phyloP scores from a whole-genome alignment of 2,329 filamentous ascomycete genomes.

The Periconia sp. region DNA sequence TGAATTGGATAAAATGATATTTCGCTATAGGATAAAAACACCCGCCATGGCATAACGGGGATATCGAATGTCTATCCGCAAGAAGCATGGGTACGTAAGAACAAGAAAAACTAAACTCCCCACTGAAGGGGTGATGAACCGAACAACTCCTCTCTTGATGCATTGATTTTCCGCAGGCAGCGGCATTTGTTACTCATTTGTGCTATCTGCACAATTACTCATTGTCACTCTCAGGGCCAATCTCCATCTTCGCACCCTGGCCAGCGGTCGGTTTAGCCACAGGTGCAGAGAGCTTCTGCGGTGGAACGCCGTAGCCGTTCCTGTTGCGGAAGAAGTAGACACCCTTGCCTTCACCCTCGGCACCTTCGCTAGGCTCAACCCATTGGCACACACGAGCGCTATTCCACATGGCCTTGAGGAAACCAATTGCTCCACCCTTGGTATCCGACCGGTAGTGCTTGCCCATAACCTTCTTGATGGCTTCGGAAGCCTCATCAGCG shows the following conservation, averaged over 20 bases:
- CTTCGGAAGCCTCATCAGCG: constrained; percentile 90
- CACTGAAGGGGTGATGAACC: not conserved
- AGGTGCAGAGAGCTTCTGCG: constrained; percentile 46
- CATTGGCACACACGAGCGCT: constrained; percentile 89
- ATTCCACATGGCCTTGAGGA: constrained; percentile 80
- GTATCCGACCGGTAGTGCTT: constrained; percentile 87
- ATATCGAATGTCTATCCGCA: not conserved
- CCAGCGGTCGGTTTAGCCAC: constrained; percentile 30
- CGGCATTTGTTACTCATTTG: constrained; percentile 1
- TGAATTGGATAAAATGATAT: not conserved
- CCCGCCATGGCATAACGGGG: not conserved
- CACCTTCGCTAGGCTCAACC: constrained; percentile 88
- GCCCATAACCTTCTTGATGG: constrained; percentile 95
- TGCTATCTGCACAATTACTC: constrained; percentile 24
- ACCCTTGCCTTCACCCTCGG: constrained; percentile 76
- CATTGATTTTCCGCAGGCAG: not conserved
- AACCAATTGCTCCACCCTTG: constrained; percentile 73
- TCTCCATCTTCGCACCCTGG: constrained; percentile 39
- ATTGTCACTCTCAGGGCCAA: constrained; percentile 34
- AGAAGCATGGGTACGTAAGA: not conserved
- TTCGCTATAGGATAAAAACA: not conserved
- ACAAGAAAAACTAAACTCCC: not conserved
- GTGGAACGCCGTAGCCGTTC: constrained; percentile 76
- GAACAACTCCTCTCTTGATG: constrained; percentile 4
- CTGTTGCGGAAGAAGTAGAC: constrained; percentile 94